phyloP scores from a whole-genome alignment of 2,329 filamentous ascomycete species.

The Aspergillus transmontanensis region DNA sequence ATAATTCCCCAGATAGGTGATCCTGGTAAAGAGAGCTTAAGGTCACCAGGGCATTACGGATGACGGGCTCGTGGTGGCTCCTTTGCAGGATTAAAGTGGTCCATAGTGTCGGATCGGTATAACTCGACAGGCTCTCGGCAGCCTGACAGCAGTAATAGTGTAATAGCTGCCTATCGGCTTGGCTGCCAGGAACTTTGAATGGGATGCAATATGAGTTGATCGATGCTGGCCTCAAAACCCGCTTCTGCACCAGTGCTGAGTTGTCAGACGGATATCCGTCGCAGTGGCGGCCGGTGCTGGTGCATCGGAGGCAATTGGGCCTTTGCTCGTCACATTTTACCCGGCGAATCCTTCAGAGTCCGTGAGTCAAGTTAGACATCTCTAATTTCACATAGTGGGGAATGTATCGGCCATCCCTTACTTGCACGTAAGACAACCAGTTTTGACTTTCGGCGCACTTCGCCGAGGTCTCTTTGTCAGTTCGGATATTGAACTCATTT shows the following conservation, averaged over 20 bases:
- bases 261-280: conserved; percentile 20
- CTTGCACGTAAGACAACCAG: conserved; percentile 25
- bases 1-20: neutral
- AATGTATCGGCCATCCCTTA: neutral
- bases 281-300: conserved; percentile 25
- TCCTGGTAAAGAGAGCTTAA: conserved; percentile 25
- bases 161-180: conserved; percentile 25
- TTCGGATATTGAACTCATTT: neutral
- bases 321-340: conserved; percentile 32
- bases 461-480: conserved; percentile 2
- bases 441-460: conserved; percentile 20
- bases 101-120: conserved; percentile 25
- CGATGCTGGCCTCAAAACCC: neutral
- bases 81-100: conserved; percentile 22
- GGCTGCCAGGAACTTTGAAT: conserved; percentile 28
- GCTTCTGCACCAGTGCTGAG: neutral
- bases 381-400: neutral
- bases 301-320: conserved; percentile 27
- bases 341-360: conserved; percentile 18
- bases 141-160: conserved; percentile 27
- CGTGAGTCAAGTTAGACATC: conserved; percentile 3
- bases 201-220: conserved; percentile 26
- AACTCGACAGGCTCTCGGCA: conserved; percentile 18
- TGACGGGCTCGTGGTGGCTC: conserved; percentile 24
- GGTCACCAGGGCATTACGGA: conserved; percentile 25